Base-by-base conservation (phyloP, 768 basidiomycete genomes). In the Podaxis sp. region DNA sequence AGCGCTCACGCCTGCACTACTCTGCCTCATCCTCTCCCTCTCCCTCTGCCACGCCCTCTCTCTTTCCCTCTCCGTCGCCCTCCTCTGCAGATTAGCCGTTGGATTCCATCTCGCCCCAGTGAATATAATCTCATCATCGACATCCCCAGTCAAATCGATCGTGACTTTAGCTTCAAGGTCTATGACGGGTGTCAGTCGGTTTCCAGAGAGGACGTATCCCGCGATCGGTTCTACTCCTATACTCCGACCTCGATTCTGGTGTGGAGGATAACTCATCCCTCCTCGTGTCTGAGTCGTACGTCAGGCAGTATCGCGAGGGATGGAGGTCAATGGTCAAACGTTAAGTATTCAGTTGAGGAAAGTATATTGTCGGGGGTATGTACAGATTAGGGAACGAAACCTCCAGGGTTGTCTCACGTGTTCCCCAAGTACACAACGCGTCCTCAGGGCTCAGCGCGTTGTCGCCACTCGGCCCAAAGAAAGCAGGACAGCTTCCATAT, bases 81-180 rank as follows among this genome's bases (percentile, higher is more conserved):
- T 46, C 44, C 44, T 46, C 44, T 40, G 33, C 19, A 39, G 13
- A 51, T 28, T 57, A 0, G 1, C 40, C 12, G 15, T 44, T 7
- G 56, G 17, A 44, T 42, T n/a, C 56, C 56, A 57, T 11, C 26
- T 15, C 40, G 38, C 26, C 1, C 49, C 49, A 9, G 49, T 42
- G n/a, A 42, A 57, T n/a, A 26, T 17, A 17, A 57, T 28, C 17
- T 57, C 40, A 17, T 57, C 56, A 24, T 57, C 56, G 40, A 44
- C 56, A 44, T 26, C 9, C 26, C 22, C 40, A 13, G 56, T 57
- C 56, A 57, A 57, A 40, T 57, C 56, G 24, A 46, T 57, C 15
- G 36, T 12, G 24, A 44, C 40, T 13, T 42, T 15, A 26, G 40
- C 40, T 24, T 57, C 56, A 8, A 57, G 22, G 24, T 57, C 56